A percentile compares a stretch with the other conserved stretches of the same genome.
These are phyloP conservation scores for Amaranthus hypochondriacus DNA, from an alignment of 148 eudicot species.

Conservation along the genomic window DNA sequence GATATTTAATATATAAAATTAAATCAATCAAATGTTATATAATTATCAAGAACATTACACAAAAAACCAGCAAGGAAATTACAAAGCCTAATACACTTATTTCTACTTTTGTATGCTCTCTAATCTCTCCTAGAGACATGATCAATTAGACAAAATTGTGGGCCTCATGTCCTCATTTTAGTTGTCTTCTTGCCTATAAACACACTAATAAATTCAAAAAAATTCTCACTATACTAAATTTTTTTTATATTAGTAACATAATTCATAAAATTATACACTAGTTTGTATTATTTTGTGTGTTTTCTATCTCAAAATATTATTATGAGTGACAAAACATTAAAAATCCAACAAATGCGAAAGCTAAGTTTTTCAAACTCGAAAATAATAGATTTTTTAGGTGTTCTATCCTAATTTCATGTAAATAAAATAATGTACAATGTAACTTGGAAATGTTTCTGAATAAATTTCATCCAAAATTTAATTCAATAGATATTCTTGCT, in stretches of 20 bases:
- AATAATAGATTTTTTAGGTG: too few relatives aligned
- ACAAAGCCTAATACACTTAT: constrained; percentile 1
- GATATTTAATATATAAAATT: background rate
- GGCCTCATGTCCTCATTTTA: constrained; percentile 22
- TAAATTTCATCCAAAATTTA: too few relatives aligned
- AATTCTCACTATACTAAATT: background rate
- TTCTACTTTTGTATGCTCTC: constrained; percentile 1
- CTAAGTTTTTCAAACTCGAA: too few relatives aligned
- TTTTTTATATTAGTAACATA: background rate
- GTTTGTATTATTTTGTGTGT: background rate
- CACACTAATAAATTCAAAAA: background rate
- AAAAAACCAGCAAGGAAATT: constrained; percentile 14
- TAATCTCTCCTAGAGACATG: background rate
- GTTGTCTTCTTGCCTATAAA: constrained; percentile 23
- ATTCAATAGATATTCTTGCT: too few relatives aligned
- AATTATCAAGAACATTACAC: background rate
- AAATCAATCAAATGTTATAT: background rate
- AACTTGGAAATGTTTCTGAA: too few relatives aligned
- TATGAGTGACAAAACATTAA: too few relatives aligned
- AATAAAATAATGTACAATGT: too few relatives aligned
- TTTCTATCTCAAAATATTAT: too few relatives aligned
- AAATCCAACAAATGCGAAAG: too few relatives aligned
- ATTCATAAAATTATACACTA: background rate
- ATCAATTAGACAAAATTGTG: constrained; percentile 10
- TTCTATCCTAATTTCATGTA: too few relatives aligned